These are phyloP conservation scores for Smallanthus sonchifolius DNA, from an alignment of 129 eudicot genomes.

Conservation along the genomic window DNA sequence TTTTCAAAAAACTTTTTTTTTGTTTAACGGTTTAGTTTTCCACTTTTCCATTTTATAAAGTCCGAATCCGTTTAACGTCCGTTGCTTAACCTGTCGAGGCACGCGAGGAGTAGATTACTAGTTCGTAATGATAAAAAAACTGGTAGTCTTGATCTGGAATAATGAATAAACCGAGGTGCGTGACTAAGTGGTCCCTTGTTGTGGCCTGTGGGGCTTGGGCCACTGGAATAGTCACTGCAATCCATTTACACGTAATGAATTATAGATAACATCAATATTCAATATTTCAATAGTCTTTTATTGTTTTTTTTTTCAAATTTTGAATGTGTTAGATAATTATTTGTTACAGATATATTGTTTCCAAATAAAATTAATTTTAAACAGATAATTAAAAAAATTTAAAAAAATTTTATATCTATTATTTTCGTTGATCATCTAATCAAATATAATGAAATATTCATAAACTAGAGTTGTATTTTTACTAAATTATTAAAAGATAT, in stretches of 20 bases:
- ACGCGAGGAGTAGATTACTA: too few relatives aligned
- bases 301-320: not conserved
- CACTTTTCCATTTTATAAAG: too few relatives aligned
- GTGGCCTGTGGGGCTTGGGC: slow-evolving; percentile 17
- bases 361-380: too few relatives aligned
- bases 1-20: too few relatives aligned
- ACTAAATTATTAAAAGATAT: not conserved
- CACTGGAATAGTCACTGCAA: not conserved
- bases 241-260: slow-evolving; percentile 20
- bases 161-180: not conserved
- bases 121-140: not conserved
- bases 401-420: too few relatives aligned
- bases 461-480: not conserved
- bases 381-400: too few relatives aligned
- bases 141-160: not conserved
- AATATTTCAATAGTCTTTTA: too few relatives aligned
- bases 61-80: too few relatives aligned
- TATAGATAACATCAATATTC: not conserved
- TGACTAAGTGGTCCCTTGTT: slow-evolving; percentile 14
- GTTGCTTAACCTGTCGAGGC: too few relatives aligned
- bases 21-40: too few relatives aligned
- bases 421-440: not conserved
- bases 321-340: not conserved
- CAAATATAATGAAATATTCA: not conserved
- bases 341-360: too few relatives aligned